phyloP scores from a whole-genome alignment of 805 yeast genomes.

The Barnettozyma wickerhamii region DNA sequence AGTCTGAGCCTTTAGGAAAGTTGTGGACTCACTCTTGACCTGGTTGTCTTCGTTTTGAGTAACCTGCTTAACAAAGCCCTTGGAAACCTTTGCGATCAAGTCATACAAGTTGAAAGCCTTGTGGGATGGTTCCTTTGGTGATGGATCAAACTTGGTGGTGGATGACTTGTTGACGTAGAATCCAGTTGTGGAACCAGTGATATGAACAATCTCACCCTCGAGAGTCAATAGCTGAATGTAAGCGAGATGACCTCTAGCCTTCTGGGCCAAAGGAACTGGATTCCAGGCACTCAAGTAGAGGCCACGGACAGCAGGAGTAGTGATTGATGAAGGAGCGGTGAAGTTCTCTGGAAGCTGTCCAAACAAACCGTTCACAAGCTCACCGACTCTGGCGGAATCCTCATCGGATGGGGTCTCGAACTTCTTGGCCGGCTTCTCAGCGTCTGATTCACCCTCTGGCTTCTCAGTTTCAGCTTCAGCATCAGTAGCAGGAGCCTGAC shows the following conservation, averaged over 20 bases:
- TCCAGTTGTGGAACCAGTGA: conserved; percentile 78
- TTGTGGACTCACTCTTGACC: conserved; percentile 42
- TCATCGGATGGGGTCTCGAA: conserved; percentile 24
- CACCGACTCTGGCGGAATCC: conserved; percentile 18
- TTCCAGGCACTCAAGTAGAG: conserved; percentile 78
- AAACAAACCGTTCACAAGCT: conserved; percentile 18
- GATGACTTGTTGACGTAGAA: conserved; percentile 74
- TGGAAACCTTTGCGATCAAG: conserved; percentile 62
- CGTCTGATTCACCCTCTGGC: neutral
- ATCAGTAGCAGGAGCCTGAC: conserved; percentile 7
- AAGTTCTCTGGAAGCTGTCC: conserved; percentile 21
- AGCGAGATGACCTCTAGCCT: conserved; percentile 70
- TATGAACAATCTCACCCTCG: conserved; percentile 74
- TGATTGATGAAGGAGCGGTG: conserved; percentile 12
- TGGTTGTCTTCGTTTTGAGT: conserved; percentile 45
- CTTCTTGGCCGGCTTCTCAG: conserved; percentile 10
- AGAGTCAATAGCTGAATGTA: conserved; percentile 73
- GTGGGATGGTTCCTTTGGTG: conserved; percentile 30
- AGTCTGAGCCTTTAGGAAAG: conserved; percentile 59
- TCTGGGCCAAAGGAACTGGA: conserved; percentile 68
- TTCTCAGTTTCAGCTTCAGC: conserved; percentile 10
- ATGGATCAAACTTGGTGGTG: conserved; percentile 64
- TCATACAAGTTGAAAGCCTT: conserved; percentile 46
- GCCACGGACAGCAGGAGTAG: conserved; percentile 45
- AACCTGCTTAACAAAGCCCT: conserved; percentile 51